A percentile compares a stretch with the other conserved stretches of the same genome.
Evolutionary conservation across 257 asterid species (phyloP).

Genomic region (Linderniella brevidens): DNA sequence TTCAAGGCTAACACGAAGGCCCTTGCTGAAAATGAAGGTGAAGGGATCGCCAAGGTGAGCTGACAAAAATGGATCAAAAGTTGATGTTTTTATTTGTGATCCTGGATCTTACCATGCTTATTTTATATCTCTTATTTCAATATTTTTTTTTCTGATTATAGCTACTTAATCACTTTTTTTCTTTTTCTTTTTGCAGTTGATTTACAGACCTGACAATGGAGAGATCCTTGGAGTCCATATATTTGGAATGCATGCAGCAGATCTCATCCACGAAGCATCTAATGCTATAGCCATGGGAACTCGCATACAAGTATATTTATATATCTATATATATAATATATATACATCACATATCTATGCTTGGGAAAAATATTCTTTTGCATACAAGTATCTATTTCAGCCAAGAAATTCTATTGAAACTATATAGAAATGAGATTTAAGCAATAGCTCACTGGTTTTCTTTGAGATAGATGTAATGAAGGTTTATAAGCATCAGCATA

Average conservation of each 20-base stretch:
- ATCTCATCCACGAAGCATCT: constrained; percentile 86
- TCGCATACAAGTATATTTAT: constrained; percentile 39
- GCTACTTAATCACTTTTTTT: neutral
- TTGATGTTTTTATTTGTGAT: neutral
- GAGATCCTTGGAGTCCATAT: constrained; percentile 91
- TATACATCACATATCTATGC: neutral
- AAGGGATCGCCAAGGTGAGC: constrained; percentile 78
- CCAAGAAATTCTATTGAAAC: too few species aligned
- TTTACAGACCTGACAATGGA: constrained; percentile 79
- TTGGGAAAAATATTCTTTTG: too few species aligned
- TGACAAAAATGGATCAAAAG: neutral
- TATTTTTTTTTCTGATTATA: neutral
- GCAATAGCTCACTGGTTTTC: too few species aligned
- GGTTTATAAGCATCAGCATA: too few species aligned
- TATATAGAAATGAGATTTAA: too few species aligned
- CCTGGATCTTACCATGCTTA: neutral
- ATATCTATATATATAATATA: neutral
- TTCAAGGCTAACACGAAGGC: constrained; percentile 95
- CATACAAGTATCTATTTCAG: too few species aligned
- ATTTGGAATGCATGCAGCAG: constrained; percentile 87
- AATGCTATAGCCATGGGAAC: constrained; percentile 86
- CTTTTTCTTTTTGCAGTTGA: constrained; percentile 27
- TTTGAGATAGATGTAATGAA: too few species aligned
- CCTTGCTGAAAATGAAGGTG: constrained; percentile 85
- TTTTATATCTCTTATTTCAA: neutral